Percentiles rank a stretch among this genome's conserved stretches.
phyloP scores from a whole-genome alignment of 257 asterid genomes.

The Salvia miltiorrhiza region DNA sequence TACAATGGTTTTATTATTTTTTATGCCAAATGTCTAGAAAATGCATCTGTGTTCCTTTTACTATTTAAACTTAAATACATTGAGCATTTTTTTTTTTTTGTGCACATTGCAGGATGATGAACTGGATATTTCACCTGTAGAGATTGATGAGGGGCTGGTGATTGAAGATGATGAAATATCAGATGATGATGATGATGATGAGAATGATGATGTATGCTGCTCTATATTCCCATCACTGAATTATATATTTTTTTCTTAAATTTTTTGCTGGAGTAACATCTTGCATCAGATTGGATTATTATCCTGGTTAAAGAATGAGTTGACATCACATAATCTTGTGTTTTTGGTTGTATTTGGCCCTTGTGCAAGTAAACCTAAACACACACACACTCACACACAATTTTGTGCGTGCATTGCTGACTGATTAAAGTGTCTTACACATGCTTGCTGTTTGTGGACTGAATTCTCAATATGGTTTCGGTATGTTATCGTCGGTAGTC shows the following conservation, averaged over 20 bases:
- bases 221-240: background rate
- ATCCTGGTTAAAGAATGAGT: background rate
- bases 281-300: background rate
- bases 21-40: background rate
- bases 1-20: background rate
- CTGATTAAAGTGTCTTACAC: background rate
- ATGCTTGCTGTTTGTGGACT: background rate
- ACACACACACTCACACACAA: no score
- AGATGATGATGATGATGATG: conserved; percentile 55
- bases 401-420: background rate
- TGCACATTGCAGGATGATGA: conserved; percentile 79
- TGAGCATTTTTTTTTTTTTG: conserved; percentile 4
- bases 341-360: background rate
- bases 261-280: background rate
- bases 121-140: conserved; percentile 76
- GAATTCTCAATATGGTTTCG: background rate
- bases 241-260: background rate
- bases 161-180: conserved; percentile 96
- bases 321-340: background rate
- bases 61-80: background rate
- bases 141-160: conserved; percentile 84
- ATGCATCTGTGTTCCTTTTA: background rate
- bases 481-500: background rate
- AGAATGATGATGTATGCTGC: conserved; percentile 72
- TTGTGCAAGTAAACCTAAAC: background rate